Evolutionary conservation across 2,329 filamentous ascomycete species (phyloP).

Genomic region (Penicillium occitanis): DNA sequence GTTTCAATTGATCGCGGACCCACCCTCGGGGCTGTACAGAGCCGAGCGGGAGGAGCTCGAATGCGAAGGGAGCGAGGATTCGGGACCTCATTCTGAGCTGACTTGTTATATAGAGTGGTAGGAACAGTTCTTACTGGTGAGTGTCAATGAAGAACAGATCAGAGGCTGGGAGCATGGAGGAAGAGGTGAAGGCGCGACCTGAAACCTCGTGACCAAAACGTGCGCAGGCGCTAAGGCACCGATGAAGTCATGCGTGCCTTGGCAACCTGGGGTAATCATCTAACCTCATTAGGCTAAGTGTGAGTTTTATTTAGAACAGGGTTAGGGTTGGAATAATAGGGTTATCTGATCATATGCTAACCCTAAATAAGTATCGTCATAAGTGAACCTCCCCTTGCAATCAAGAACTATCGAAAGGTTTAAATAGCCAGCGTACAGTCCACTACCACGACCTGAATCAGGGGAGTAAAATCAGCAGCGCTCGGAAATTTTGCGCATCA

Average conservation of each 20-base stretch:
- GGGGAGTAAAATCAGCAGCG: neutral
- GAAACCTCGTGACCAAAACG: neutral
- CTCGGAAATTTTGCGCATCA: neutral
- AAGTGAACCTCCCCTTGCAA: too few species aligned
- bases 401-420: neutral
- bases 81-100: conserved; percentile 14
- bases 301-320: neutral
- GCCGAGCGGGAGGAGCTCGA: conserved; percentile 20
- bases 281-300: neutral
- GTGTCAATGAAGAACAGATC: neutral
- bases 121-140: neutral
- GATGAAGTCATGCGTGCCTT: conserved; percentile 6
- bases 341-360: too few species aligned
- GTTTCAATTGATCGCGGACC: conserved; percentile 20
- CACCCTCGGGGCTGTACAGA: conserved; percentile 19
- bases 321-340: neutral
- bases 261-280: conserved; percentile 5
- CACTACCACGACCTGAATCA: neutral
- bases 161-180: neutral
- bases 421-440: neutral
- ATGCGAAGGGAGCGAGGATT: conserved; percentile 17
- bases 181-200: neutral
- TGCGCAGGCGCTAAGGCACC: neutral
- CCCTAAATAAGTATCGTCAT: too few species aligned
- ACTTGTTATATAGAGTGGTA: neutral